Base-by-base conservation (phyloP, 345 rosid genomes). In the Populus nigra region DNA sequence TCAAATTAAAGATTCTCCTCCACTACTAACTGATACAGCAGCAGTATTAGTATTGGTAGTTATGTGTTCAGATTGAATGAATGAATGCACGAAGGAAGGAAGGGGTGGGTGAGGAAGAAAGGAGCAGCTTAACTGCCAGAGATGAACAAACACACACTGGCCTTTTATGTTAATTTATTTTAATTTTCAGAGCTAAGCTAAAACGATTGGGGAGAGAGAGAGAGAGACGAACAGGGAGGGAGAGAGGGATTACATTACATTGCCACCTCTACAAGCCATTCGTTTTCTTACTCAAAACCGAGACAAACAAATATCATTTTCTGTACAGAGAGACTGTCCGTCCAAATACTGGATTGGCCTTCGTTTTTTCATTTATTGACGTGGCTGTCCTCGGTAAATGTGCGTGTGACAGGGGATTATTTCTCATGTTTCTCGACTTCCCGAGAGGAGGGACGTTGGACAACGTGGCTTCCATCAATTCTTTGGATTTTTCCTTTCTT, bases 261-360 rank as follows among this genome's bases (percentile, higher is more conserved):
- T 91, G 94, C 94, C 93, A 88, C 87, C 84, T 79, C 90, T 82
- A 67, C 93, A 94, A 89, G 95, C 87, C 88, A 94, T 89, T 85
- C 94, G 77, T 20, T 33, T 65, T 6, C 38, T 31, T 33, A 16
- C n/a, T 23, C 69, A 65, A 65, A 23, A 63, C 68, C 36, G 25
- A n/a, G 27, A 1, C 36, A 63, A 27, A 11, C 33, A 25, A 15
- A 63, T 65, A 33, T 65, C 3, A 18, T 29, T 29, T 16, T 65
- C 33, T 3, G 69, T 65, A 65, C 10, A 3, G n/a, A 20, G 41
- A 67, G 5, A 9, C 20, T 31, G 10, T 16, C n/a, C 7, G 7
- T 17, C 0, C 10, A 77, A 80, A 23, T 82, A 88, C 91, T 1
- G 0, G 35, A 65, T 5, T 83, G 59, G 62, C 92, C 89, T 83